Evolutionary conservation across 768 basidiomycete species (phyloP), one percentile per base, ranked within the genome.

Genomic region (Auriscalpium orientale): DNA sequence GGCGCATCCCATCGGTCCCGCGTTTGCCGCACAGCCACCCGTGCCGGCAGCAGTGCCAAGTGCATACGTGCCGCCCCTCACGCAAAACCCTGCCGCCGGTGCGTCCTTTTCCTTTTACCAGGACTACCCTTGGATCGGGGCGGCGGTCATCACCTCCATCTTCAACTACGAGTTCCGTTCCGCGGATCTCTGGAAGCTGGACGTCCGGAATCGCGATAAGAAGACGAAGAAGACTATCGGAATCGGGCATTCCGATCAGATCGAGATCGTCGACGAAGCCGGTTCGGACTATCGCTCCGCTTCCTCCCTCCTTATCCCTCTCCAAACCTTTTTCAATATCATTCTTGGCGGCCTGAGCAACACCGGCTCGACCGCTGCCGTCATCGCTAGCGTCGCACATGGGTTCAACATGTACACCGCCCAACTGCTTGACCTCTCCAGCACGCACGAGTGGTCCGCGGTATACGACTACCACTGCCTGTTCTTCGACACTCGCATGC

Each of bases 171-270:
- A 47, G 51, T 55, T 66, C 36, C 44, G 51, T 9, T 62, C 56
- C 2, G 43, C 56, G 18, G 65, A 66, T 21, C 48, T 65, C n/a
- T 58, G 52, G 22, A 60, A 60, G 47, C 52, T 60, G 2, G 56
- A 66, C 36, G 10, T 60, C 1, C 40, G 46, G 15, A 57, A 54
- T 34, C 55, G 61, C 6, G 61, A 62, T 46, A 59, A 57, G 13
- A 45, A 47, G 20, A 43, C 63, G 8, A 49, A 54, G 2, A 33
- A 36, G 8, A 48, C 50, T 2, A 33, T 63, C 4, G 53, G 54
- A 4, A 51, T 63, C 45, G 12, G 13, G 40, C 52, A 61, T 11
- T 55, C 56, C 43, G 46, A 44, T 5, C 48, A 45, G 1, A 46
- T 64, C 37, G 46, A 56, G 15, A 34, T 64, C 49, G 22, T 49